A percentile compares a stretch with the other conserved stretches of the same genome.
phyloP scores from a whole-genome alignment of 306 rosid genomes.

The Prunus campanulata region DNA sequence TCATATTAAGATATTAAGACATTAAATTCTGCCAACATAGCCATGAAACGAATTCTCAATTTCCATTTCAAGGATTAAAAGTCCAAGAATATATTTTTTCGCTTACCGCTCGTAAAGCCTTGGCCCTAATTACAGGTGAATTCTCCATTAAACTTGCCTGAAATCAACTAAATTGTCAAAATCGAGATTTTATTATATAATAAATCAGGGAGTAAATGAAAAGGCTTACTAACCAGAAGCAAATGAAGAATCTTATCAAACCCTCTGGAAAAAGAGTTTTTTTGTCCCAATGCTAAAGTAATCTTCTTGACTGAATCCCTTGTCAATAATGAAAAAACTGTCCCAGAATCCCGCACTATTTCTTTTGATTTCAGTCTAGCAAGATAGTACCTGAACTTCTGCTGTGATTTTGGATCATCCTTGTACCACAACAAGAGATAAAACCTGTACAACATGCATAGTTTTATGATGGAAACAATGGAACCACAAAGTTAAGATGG shows the following conservation, averaged over 20 bases:
- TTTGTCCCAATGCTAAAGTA: conserved; percentile 78
- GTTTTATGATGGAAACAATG: conserved; percentile 27
- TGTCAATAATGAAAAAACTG: conserved; percentile 54
- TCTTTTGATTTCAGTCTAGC: conserved; percentile 86
- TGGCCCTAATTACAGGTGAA: conserved; percentile 88
- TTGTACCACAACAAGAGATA: conserved; percentile 92
- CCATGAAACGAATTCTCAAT: conserved; percentile 13
- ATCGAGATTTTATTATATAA: conserved; percentile 15
- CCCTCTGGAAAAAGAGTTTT: conserved; percentile 89
- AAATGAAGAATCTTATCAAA: conserved; percentile 84
- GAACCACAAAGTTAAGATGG: conserved; percentile 22
- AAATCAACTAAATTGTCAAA: conserved; percentile 17
- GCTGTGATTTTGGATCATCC: conserved; percentile 81
- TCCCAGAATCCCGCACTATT: conserved; percentile 75
- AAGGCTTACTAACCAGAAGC: conserved; percentile 77
- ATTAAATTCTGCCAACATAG: conserved; percentile 5
- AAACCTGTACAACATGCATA: conserved; percentile 60
- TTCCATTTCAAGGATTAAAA: conserved; percentile 21
- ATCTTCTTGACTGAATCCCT: conserved; percentile 79
- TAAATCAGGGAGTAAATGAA: conserved; percentile 22
- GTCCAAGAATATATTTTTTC: conserved; percentile 4
- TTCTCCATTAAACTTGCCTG: conserved; percentile 90
- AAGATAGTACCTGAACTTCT: conserved; percentile 55
- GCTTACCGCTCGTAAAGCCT: conserved; percentile 93
- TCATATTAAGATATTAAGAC: conserved; percentile 19